A percentile compares a stretch with the other conserved stretches of the same genome.
Conservation (phyloP, 768 basidiomycete genomes). For the Lactarius hengduanensis region DNA sequence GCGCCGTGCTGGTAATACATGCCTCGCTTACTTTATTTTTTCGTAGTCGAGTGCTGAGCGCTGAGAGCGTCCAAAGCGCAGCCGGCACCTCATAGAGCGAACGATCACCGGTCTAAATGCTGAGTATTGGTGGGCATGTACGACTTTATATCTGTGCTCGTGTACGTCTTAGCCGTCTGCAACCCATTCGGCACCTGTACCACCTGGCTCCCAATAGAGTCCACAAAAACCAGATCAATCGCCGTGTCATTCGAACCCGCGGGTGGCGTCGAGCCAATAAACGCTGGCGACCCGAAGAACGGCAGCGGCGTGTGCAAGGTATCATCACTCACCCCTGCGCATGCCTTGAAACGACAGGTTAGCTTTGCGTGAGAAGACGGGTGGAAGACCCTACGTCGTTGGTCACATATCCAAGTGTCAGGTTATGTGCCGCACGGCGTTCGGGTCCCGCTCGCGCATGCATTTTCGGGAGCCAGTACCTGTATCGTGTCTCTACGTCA, state of each 20-base stretch:
- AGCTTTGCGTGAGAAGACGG: neutral
- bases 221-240: constrained; percentile 74
- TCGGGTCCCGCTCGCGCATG: constrained; percentile 39
- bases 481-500: constrained; percentile 50
- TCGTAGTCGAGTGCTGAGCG: too few relatives aligned
- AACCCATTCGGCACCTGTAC: too few relatives aligned
- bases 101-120: too few relatives aligned
- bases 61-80: too few relatives aligned
- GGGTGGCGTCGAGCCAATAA: constrained; percentile 56
- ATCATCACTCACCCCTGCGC: constrained; percentile 77
- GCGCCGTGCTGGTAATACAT: too few relatives aligned
- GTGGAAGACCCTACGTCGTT: constrained; percentile 47
- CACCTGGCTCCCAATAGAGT: constrained; percentile 61
- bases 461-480: constrained; percentile 61
- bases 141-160: too few relatives aligned
- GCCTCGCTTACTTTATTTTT: too few relatives aligned
- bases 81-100: too few relatives aligned
- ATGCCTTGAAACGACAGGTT: constrained; percentile 42
- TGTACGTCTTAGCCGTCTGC: too few relatives aligned
- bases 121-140: too few relatives aligned
- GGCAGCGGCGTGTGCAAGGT: constrained; percentile 60
- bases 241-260: constrained; percentile 46
- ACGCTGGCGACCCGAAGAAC: constrained; percentile 53
- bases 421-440: constrained; percentile 44
- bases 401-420: constrained; percentile 77